phyloP scores from a whole-genome alignment of 306 rosid genomes.

The Canavalia ensiformis region DNA sequence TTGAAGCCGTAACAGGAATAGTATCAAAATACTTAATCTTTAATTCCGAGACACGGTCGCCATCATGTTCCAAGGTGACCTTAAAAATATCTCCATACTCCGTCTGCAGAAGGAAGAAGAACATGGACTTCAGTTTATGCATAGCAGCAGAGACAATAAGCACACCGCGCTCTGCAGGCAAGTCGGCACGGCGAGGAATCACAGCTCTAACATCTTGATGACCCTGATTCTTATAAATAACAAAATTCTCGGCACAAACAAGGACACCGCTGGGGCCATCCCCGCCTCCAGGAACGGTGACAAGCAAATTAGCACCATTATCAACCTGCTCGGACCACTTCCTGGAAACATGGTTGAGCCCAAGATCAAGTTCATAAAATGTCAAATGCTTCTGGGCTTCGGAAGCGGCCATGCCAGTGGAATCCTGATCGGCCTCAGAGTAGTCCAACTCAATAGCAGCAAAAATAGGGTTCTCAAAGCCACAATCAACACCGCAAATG shows the following conservation, averaged over 20 bases:
- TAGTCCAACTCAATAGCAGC: slow-evolving; percentile 95
- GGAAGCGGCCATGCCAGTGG: slow-evolving; percentile 80
- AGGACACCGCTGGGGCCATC: slow-evolving; percentile 98
- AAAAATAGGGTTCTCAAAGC: slow-evolving; percentile 94
- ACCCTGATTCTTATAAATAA: slow-evolving; percentile 95
- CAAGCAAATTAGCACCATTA: slow-evolving; percentile 92
- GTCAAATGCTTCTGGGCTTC: slow-evolving; percentile 89
- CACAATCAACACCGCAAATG: slow-evolving; percentile 93
- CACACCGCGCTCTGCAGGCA: slow-evolving; percentile 91
- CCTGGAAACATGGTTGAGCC: slow-evolving; percentile 93
- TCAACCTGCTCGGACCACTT: slow-evolving; percentile 98
- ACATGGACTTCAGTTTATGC: slow-evolving; percentile 83
- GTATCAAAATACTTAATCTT: slow-evolving; percentile 95
- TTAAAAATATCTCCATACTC: slow-evolving; percentile 97
- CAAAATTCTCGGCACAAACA: slow-evolving; percentile 96
- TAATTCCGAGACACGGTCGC: slow-evolving; percentile 78
- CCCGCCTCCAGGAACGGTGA: slow-evolving; percentile 96
- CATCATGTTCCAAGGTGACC: slow-evolving; percentile 84
- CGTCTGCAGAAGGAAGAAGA: slow-evolving; percentile 92
- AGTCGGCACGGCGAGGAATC: slow-evolving; percentile 85
- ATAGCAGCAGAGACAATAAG: slow-evolving; percentile 92
- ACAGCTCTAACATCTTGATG: slow-evolving; percentile 90
- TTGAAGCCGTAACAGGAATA: slow-evolving; percentile 87
- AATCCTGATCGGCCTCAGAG: slow-evolving; percentile 88
- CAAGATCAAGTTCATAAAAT: slow-evolving; percentile 92